Conservation (phyloP, 345 rosid genomes). For the Schrenkiella parvula region DNA sequence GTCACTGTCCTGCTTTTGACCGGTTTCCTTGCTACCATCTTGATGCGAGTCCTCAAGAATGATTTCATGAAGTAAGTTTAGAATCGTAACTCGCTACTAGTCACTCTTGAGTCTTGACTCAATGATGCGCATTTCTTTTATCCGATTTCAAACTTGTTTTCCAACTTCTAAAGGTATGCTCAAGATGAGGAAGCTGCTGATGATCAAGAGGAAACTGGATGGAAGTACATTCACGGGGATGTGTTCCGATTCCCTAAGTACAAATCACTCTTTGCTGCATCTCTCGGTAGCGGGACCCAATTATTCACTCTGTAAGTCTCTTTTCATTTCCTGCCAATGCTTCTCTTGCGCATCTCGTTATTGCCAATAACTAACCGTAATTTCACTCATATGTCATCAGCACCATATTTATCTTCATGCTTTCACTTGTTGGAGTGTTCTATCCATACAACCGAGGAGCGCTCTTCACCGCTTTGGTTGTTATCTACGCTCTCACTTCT, state of each 20-base stretch:
- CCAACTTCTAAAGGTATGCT: conserved; percentile 47
- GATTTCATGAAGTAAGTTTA: conserved; percentile 81
- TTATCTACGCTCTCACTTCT: conserved; percentile 83
- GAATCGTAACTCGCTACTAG: neutral
- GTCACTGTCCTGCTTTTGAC: conserved; percentile 89
- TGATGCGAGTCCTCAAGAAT: conserved; percentile 87
- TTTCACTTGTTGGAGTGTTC: conserved; percentile 84
- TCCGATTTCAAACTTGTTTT: neutral
- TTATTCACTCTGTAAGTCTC: conserved; percentile 70
- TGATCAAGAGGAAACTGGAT: conserved; percentile 87
- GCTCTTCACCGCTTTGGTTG: conserved; percentile 80
- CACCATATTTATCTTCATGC: conserved; percentile 72
- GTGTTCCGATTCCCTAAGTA: conserved; percentile 73
- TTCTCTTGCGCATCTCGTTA: neutral
- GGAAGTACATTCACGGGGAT: conserved; percentile 88
- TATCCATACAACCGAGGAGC: conserved; percentile 96
- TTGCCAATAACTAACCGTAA: neutral
- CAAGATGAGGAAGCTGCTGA: conserved; percentile 90
- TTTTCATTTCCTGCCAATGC: neutral
- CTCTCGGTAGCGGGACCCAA: conserved; percentile 77
- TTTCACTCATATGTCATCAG: conserved; percentile 31
- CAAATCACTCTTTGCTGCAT: conserved; percentile 73
- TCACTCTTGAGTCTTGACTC: neutral
- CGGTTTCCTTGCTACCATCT: conserved; percentile 87
- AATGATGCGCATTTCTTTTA: neutral